Base-by-base conservation (phyloP, 192 early-diverging fungal species). In the Linnemannia exigua region DNA sequence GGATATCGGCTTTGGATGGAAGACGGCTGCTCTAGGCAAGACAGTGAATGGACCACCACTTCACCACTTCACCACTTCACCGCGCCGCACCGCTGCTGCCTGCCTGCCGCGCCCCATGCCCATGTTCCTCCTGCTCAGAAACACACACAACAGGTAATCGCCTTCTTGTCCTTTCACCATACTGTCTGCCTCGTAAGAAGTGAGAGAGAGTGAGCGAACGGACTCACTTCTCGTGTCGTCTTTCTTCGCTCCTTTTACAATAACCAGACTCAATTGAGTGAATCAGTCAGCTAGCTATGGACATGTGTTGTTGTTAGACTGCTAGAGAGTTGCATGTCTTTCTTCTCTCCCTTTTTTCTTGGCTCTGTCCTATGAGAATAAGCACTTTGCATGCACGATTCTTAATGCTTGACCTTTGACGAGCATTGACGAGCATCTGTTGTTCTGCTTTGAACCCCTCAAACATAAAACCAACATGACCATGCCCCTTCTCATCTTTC, bases 91-190 rank as follows among this genome's bases (percentile, higher is more conserved):
- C n/a, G n/a, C n/a, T n/a, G n/a, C n/a, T n/a, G n/a, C n/a, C n/a
- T n/a, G n/a, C n/a, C n/a, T n/a, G n/a, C n/a, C n/a, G n/a, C n/a
- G n/a, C n/a, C n/a, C 58, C 58, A 63, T 25, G 58, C 58, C 58
- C 58, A 63, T 63, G 58, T 63, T 31, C 58, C 58, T 63, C 58
- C 58, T 63, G 58, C 58, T 63, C 58, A 63, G 58, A 63, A 63
- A 63, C 58, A 63, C 58, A 28, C 12, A 63, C 28, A 33, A 17
- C 1, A 50, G 48, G 17, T 44, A n/a, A n/a, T n/a, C n/a, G n/a
- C n/a, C n/a, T n/a, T n/a, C n/a, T n/a, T n/a, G n/a, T n/a, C n/a
- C n/a, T n/a, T n/a, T n/a, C n/a, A n/a, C n/a, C n/a, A n/a, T n/a
- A n/a, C n/a, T n/a, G n/a, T n/a, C n/a, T n/a, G n/a, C n/a, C n/a